Conservation (phyloP, 2,329 filamentous ascomycete genomes). For the Dryadomyces quercus-mongolicae region DNA sequence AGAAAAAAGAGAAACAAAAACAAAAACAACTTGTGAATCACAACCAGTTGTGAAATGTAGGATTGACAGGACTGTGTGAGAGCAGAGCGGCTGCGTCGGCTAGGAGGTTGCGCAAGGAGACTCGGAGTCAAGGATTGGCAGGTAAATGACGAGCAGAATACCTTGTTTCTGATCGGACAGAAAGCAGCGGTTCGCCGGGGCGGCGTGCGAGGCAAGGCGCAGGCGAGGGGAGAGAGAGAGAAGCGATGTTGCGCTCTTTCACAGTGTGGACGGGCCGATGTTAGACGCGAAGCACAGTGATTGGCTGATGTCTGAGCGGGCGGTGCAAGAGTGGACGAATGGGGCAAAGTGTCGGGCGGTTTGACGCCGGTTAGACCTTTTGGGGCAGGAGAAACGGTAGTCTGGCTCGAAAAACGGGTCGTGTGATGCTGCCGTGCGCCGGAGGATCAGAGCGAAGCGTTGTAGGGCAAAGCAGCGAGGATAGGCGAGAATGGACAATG, state of each 20-base stretch:
- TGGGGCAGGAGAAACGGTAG: neutral
- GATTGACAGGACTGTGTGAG: neutral
- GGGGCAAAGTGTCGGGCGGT: neutral
- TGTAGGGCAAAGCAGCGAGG: no score
- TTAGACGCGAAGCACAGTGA: neutral
- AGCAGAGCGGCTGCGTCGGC: neutral
- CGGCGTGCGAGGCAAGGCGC: neutral
- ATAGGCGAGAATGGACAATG: no score
- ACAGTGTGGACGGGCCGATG: neutral
- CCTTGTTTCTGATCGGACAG: no score
- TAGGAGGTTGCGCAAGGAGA: neutral
- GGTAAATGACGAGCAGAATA: neutral
- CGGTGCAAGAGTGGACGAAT: neutral
- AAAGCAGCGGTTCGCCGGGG: no score
- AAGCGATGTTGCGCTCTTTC: neutral
- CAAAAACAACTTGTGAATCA: conserved; percentile 3
- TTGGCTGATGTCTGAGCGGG: neutral
- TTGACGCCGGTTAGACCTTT: neutral
- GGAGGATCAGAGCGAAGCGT: no score
- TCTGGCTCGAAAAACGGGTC: neutral
- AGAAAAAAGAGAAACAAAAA: neutral
- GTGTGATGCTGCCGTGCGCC: neutral
- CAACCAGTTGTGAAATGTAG: conserved; percentile 11
- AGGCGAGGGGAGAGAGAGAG: neutral
- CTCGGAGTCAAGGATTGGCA: neutral